Evolutionary conservation across 768 basidiomycete genomes (phyloP).

Genomic region (Tylopilus felleus): DNA sequence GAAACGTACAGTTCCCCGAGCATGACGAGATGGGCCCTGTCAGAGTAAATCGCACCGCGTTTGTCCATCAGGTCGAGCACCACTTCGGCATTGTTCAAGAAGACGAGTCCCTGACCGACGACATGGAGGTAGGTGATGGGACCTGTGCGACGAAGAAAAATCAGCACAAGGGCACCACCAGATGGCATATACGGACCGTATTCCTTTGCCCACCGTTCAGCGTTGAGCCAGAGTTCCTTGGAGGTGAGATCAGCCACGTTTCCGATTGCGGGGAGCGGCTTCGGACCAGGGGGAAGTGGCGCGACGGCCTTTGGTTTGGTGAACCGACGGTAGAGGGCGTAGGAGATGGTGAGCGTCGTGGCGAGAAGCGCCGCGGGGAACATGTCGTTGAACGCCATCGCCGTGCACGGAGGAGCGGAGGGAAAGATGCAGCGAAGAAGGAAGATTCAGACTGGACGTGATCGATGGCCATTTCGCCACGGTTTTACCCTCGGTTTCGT

Average conservation of each 20-base stretch:
- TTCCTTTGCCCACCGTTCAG: slow-evolving; percentile 55
- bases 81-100: slow-evolving; percentile 59
- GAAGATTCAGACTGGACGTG: slow-evolving; percentile 1
- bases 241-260: slow-evolving; percentile 58
- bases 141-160: slow-evolving; percentile 32
- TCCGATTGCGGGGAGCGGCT: slow-evolving; percentile 60
- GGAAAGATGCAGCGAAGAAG: slow-evolving; percentile 14
- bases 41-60: slow-evolving; percentile 68
- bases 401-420: not conserved
- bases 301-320: slow-evolving; percentile 23
- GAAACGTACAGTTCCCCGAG: slow-evolving; percentile 59
- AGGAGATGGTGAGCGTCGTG: slow-evolving; percentile 12
- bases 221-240: slow-evolving; percentile 65
- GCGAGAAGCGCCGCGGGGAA: slow-evolving; percentile 23
- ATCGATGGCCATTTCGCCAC: not conserved
- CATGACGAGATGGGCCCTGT: slow-evolving; percentile 71
- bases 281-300: slow-evolving; percentile 64
- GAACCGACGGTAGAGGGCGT: slow-evolving; percentile 16
- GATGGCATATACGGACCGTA: slow-evolving; percentile 46
- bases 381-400: slow-evolving; percentile 10
- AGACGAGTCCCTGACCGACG: slow-evolving; percentile 63
- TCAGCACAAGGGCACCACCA: not conserved
- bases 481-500: slow-evolving; percentile 9
- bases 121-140: slow-evolving; percentile 63
- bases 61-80: slow-evolving; percentile 66